Percentiles rank a stretch among this genome's conserved stretches.
Conservation (phyloP, 2,329 filamentous ascomycete species). For the Talaromyces islandicus region DNA sequence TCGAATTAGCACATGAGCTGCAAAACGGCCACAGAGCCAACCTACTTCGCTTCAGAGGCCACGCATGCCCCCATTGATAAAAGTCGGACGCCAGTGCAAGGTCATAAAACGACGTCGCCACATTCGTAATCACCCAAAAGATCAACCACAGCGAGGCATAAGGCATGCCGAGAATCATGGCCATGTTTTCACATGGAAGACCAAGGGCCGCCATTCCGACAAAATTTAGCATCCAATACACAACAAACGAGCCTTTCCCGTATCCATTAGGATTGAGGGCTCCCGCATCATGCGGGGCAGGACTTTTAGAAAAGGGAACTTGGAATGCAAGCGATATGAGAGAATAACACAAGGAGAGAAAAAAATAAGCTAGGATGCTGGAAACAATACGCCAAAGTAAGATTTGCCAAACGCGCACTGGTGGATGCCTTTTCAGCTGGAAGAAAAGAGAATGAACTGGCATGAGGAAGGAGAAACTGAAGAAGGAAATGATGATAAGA, state of each 20-base stretch:
- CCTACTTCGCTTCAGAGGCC: slow-evolving; percentile 55
- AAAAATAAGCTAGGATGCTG: slow-evolving; percentile 53
- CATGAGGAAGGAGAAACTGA: slow-evolving; percentile 60
- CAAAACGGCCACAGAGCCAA: slow-evolving; percentile 4
- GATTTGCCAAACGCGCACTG: slow-evolving; percentile 53
- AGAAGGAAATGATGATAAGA: slow-evolving; percentile 62
- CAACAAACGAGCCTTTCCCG: slow-evolving; percentile 52
- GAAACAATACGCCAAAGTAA: slow-evolving; percentile 54
- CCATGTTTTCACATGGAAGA: slow-evolving; percentile 59
- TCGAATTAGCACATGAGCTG: background rate
- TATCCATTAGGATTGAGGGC: slow-evolving; percentile 50
- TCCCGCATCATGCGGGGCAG: slow-evolving; percentile 39
- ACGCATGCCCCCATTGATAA: slow-evolving; percentile 58
- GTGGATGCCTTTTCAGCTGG: slow-evolving; percentile 45
- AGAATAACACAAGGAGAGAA: slow-evolving; percentile 58
- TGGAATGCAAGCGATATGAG: slow-evolving; percentile 59
- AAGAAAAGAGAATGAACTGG: slow-evolving; percentile 58
- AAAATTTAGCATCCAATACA: slow-evolving; percentile 61
- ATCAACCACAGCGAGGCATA: slow-evolving; percentile 61
- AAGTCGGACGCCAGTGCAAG: slow-evolving; percentile 55
- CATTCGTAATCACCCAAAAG: slow-evolving; percentile 63
- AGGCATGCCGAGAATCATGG: slow-evolving; percentile 56
- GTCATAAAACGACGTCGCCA: slow-evolving; percentile 54
- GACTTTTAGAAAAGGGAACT: slow-evolving; percentile 52
- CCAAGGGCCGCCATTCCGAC: slow-evolving; percentile 59